Base-by-base conservation (phyloP, 2,329 filamentous ascomycete species). In the Cladosporium sp. region DNA sequence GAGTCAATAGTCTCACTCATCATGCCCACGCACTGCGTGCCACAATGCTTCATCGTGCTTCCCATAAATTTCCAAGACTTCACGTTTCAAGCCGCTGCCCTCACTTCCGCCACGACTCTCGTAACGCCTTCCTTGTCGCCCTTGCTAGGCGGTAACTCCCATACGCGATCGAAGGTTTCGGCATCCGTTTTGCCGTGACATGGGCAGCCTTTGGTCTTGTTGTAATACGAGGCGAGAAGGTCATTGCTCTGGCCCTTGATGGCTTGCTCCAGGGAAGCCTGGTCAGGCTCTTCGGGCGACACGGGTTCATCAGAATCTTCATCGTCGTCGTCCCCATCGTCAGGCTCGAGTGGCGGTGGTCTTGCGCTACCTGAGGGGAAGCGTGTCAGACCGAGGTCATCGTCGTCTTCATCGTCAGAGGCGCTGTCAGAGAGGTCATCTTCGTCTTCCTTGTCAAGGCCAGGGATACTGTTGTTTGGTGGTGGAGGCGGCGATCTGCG, bases 131-230 rank as follows among this genome's bases (percentile, higher is more conserved):
- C 66, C 53, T 68, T 70, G 21, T 65, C 62, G 21, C 66, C 65
- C 50, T 69, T 61, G 49, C 69, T 65, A 14, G 63, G 61, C 23
- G 74, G 72, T 26, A 76, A 58, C 59, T 73, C 71, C 75, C 75
- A 77, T 59, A 76, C 69, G 44, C 71, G 69, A 26, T 71, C 69
- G 40, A 76, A 68, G 12, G 40, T 61, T 26, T 73, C 73, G 21
- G 72, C 70, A 35, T 72, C 67, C 8, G 67, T 67, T n/a, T 71
- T 65, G 28, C 69, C 70, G 59, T 76, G 74, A 67, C 75, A 77
- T 5, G 66, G 60, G 64, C 75, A 77, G 37, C 69, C 71, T 11
- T 71, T 65, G 6, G 75, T 69, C 14, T 67, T 69, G 57, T 75
- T 69, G 66, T 75, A 77, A 66, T 72, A 66, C 2, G 64, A 67